Evolutionary conservation across 2,329 filamentous ascomycete genomes (phyloP), one percentile per base, ranked within the genome.

Genomic region (Monilinia fructicola): DNA sequence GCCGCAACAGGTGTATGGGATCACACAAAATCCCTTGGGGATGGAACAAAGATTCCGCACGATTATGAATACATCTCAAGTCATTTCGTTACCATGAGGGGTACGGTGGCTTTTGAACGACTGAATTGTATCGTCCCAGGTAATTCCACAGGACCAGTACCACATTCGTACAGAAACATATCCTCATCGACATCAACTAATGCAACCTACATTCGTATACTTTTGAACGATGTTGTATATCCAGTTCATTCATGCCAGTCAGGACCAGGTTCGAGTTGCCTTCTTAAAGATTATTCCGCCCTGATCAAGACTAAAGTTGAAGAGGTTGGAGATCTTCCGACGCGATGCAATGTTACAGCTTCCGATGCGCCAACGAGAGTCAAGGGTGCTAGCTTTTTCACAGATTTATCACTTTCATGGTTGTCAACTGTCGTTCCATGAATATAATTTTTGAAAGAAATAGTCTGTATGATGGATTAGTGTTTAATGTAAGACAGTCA

Each of bases 1-100:
- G 82, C 85, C 1, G 82, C 83, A 7, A 82, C 83, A 21, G 88
- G 87, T 0, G 81, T 89, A 1, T 89, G 87, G 70, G 87, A 89
- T 68, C 77, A 46, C 3, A 48, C 40, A 3, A 35, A 9, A 12
- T 10, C 35, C 42, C 67, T 50, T 64, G 3, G 83, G 0, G 58
- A 60, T 11, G 77, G 79, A 1, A 81, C 80, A 3, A 75, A 76
- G 40, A 82, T 83, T 40, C 78, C 83, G 16, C 75, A 79, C 14
- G 72, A 81, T 53, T 79, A 84, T 48, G 78, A 84, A 11, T 89
- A 84, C 74, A 78, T 81, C n/a, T 81, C 83, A 26, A 85, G 82
- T 18, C 80, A 82, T 60, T 84, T 86, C 59, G 81, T 84, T 0
- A 82, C 84, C 0, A 90, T 90, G 87, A 80, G 87, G 9, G 88